Conservation (phyloP, 1,284 basidiomycete genomes). For the Ganoderma leucocontextum region DNA sequence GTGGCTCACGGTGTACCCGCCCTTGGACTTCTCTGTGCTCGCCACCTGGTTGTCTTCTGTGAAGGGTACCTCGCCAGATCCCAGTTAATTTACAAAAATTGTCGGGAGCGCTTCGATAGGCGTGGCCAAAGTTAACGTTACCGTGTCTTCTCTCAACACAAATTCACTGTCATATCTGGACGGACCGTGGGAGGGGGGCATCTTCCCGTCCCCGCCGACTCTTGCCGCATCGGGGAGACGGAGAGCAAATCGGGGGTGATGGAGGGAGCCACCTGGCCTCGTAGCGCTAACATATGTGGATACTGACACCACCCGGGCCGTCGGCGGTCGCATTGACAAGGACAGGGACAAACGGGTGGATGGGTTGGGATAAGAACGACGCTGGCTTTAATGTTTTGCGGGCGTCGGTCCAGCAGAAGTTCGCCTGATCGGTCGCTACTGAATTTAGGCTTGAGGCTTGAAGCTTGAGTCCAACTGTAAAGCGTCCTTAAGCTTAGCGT, state of each 20-base stretch:
- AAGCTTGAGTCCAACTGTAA: not conserved
- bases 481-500: not conserved
- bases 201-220: not conserved
- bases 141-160: not conserved
- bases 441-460: constrained; percentile 1
- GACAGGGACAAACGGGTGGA: not conserved
- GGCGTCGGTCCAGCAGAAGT: not conserved
- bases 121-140: not conserved
- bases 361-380: not conserved
- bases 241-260: not conserved
- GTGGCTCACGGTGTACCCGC: not conserved
- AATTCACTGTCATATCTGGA: not conserved
- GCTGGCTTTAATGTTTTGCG: not conserved
- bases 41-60: not conserved
- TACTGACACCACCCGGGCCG: not conserved
- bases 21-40: not conserved
- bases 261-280: not conserved
- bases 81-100: not conserved
- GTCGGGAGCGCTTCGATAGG: constrained; percentile 1
- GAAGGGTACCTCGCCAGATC: not conserved
- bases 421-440: not conserved
- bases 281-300: not conserved
- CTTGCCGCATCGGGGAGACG: not conserved
- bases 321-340: not conserved
- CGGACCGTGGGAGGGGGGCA: not conserved